Conservation (phyloP, 148 eudicot genomes). For the Rhododendron williamsianum region DNA sequence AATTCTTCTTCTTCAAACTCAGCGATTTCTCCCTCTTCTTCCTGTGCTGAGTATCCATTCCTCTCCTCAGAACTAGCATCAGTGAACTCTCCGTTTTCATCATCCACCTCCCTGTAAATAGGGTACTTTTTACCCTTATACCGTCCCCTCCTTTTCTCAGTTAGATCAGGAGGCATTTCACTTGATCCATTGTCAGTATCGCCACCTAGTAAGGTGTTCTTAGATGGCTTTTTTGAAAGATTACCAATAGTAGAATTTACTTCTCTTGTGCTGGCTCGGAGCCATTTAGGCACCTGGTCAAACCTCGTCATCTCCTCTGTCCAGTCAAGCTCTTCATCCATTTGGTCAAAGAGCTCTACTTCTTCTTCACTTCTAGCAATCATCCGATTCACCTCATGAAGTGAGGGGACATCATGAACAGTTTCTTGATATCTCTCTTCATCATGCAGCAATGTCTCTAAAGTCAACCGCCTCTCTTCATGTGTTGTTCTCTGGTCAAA, state of each 20-base stretch:
- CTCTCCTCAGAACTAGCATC: slow-evolving; percentile 85
- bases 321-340: slow-evolving; percentile 98
- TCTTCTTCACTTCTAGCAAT: slow-evolving; percentile 97
- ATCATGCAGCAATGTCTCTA: slow-evolving; percentile 92
- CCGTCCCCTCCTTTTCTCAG: slow-evolving; percentile 69
- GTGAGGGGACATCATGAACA: slow-evolving; percentile 93
- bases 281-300: slow-evolving; percentile 94
- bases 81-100: slow-evolving; percentile 64
- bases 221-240: slow-evolving; percentile 78
- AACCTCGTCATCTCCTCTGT: slow-evolving; percentile 81
- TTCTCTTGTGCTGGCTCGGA: slow-evolving; percentile 73
- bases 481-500: slow-evolving; percentile 99
- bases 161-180: slow-evolving; percentile 32
- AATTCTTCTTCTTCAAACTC: slow-evolving; percentile 77
- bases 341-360: slow-evolving; percentile 92
- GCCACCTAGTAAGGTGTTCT: slow-evolving; percentile 36
- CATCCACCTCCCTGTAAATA: slow-evolving; percentile 83
- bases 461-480: slow-evolving; percentile 90
- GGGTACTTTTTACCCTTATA: slow-evolving; percentile 69
- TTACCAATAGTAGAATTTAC: slow-evolving; percentile 61
- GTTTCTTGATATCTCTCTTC: slow-evolving; percentile 97
- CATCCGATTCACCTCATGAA: slow-evolving; percentile 93
- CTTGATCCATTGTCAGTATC: slow-evolving; percentile 35
- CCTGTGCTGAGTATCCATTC: slow-evolving; percentile 51
- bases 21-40: slow-evolving; percentile 69